phyloP scores from a whole-genome alignment of 148 eudicot genomes.

The Amaranthus hypochondriacus region DNA sequence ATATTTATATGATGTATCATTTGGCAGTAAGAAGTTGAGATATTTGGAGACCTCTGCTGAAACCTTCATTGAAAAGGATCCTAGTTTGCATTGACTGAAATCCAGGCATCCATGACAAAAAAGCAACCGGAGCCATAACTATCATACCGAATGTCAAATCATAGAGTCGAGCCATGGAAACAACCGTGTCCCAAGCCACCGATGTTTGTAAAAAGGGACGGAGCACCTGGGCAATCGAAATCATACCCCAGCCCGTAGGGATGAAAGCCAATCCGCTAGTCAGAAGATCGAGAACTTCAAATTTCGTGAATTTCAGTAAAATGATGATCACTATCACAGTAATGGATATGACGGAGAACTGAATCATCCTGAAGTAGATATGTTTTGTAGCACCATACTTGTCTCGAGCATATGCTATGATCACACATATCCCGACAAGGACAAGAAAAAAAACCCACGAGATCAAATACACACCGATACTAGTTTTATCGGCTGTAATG shows the following conservation, averaged over 20 bases:
- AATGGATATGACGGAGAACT: slow-evolving; percentile 49
- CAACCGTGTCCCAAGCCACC: slow-evolving; percentile 74
- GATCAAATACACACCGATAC: slow-evolving; percentile 71
- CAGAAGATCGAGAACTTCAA: slow-evolving; percentile 52
- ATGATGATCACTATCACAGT: slow-evolving; percentile 51
- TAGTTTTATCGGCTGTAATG: slow-evolving; percentile 38
- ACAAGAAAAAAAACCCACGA: slow-evolving; percentile 73
- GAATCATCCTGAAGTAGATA: slow-evolving; percentile 62
- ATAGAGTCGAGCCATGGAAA: slow-evolving; percentile 81
- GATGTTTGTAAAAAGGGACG: slow-evolving; percentile 78
- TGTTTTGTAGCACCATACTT: slow-evolving; percentile 65
- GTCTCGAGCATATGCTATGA: slow-evolving; percentile 64
- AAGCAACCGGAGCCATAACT: slow-evolving; percentile 80
- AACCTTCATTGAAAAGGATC: slow-evolving; percentile 87
- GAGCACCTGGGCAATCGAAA: slow-evolving; percentile 78
- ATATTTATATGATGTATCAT: slow-evolving; percentile 13
- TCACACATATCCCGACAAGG: slow-evolving; percentile 50
- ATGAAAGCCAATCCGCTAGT: slow-evolving; percentile 73
- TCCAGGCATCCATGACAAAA: slow-evolving; percentile 93
- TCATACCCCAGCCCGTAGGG: slow-evolving; percentile 94
- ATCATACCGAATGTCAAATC: slow-evolving; percentile 76
- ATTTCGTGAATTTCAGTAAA: slow-evolving; percentile 48
- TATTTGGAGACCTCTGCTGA: slow-evolving; percentile 88
- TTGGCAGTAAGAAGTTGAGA: slow-evolving; percentile 77
- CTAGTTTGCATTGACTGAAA: slow-evolving; percentile 93